Percentiles rank a stretch among this genome's conserved stretches.
Evolutionary conservation across 768 basidiomycete species (phyloP).

Genomic region (Pisolithus marmoratus): DNA sequence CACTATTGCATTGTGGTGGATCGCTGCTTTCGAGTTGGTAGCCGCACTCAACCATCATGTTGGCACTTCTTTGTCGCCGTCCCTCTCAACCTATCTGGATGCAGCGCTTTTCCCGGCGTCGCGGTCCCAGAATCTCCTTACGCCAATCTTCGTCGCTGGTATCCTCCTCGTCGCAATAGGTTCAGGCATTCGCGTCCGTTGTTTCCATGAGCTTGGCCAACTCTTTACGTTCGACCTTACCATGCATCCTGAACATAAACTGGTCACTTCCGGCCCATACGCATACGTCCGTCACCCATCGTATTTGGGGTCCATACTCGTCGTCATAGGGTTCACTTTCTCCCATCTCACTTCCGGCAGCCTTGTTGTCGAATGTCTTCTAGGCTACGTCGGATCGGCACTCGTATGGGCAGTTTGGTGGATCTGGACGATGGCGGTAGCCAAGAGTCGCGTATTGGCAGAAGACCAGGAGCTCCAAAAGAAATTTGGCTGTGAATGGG

Average conservation of each 20-base stretch:
- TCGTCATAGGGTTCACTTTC: slow-evolving; percentile 41
- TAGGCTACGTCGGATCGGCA: slow-evolving; percentile 27
- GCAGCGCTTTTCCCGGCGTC: slow-evolving; percentile 27
- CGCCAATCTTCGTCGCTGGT: slow-evolving; percentile 43
- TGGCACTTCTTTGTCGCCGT: slow-evolving; percentile 29
- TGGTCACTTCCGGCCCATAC: slow-evolving; percentile 48
- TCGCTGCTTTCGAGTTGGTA: slow-evolving; percentile 46
- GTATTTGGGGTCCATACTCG: slow-evolving; percentile 47
- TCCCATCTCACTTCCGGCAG: slow-evolving; percentile 43
- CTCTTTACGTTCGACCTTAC: slow-evolving; percentile 59
- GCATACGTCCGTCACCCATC: slow-evolving; percentile 50
- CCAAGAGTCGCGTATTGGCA: slow-evolving; percentile 42
- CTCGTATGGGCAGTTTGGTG: slow-evolving; percentile 40
- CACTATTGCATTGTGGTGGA: slow-evolving; percentile 43
- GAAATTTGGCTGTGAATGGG: slow-evolving; percentile 43
- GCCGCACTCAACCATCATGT: slow-evolving; percentile 30
- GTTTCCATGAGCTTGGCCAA: slow-evolving; percentile 47
- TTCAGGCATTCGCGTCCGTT: slow-evolving; percentile 44
- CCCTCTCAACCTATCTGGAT: slow-evolving; percentile 27
- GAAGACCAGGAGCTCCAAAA: slow-evolving; percentile 47
- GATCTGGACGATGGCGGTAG: slow-evolving; percentile 44
- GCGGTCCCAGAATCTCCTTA: slow-evolving; percentile 25
- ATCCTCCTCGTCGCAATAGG: slow-evolving; percentile 39
- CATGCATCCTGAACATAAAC: slow-evolving; percentile 44
- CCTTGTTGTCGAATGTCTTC: slow-evolving; percentile 39